phyloP scores from a whole-genome alignment of 1,284 basidiomycete species.

The Salmacisia buchloeana region DNA sequence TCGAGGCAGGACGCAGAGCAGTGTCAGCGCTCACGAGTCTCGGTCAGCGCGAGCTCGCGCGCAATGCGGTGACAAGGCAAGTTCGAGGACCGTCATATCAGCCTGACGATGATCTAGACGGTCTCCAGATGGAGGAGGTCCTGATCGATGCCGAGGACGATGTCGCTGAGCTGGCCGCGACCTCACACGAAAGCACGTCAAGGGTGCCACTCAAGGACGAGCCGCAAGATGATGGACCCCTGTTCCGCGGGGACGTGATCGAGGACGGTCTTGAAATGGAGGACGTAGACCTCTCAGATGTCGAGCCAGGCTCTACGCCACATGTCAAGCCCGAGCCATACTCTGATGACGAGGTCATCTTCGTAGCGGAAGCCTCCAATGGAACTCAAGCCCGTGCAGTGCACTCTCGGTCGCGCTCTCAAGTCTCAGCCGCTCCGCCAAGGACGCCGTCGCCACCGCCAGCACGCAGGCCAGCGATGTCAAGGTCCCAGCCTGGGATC shows the following conservation, averaged over 20 bases:
- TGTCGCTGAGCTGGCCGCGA: background rate
- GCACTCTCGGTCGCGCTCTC: too few relatives aligned
- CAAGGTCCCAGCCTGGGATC: background rate
- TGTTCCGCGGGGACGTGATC: background rate
- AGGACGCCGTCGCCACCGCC: background rate
- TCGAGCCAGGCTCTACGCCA: background rate
- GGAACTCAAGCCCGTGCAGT: background rate
- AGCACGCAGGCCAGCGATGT: background rate
- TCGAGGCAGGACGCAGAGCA: background rate
- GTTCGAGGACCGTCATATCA: slow-evolving; percentile 8
- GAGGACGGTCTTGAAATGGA: slow-evolving; percentile 3
- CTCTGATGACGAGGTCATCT: slow-evolving; percentile 1
- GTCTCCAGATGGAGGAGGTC: slow-evolving; percentile 4
- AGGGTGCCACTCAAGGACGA: background rate
- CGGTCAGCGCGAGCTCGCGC: background rate
- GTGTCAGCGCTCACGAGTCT: background rate
- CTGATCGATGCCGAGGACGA: background rate
- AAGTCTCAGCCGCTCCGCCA: background rate
- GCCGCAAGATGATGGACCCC: background rate
- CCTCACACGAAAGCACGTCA: background rate
- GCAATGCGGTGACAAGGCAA: background rate
- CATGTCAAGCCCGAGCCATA: background rate
- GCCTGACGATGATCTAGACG: background rate
- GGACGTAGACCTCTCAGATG: background rate
- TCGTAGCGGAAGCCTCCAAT: background rate